A percentile compares a stretch with the other conserved stretches of the same genome.
These are phyloP conservation scores for Chaetomium sp. DNA, from an alignment of 2,329 filamentous ascomycete genomes.

Conservation along the genomic window DNA sequence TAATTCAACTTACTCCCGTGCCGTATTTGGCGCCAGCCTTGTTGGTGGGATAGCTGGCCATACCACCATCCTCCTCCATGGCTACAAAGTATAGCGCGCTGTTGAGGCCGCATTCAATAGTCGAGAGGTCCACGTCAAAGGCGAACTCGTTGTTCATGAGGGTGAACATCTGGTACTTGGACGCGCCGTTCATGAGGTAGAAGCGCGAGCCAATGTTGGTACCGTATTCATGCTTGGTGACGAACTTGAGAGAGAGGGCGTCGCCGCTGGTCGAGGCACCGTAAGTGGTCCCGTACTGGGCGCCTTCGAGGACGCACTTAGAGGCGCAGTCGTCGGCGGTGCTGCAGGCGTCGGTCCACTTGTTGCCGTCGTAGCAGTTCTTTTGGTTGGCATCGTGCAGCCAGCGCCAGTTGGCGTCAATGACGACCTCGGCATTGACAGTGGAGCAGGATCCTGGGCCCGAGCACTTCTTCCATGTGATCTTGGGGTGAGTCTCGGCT, in stretches of 20 bases:
- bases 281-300: constrained; percentile 55
- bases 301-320: constrained; percentile 57
- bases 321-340: constrained; percentile 48
- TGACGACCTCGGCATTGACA: constrained; percentile 50
- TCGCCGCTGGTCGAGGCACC: constrained; percentile 56
- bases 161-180: constrained; percentile 66
- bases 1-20: constrained; percentile 47
- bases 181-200: constrained; percentile 64
- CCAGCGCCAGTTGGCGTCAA: constrained; percentile 67
- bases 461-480: constrained; percentile 58
- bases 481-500: constrained; percentile 54
- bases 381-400: constrained; percentile 50
- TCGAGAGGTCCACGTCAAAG: constrained; percentile 71
- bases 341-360: constrained; percentile 48
- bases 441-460: constrained; percentile 51
- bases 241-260: constrained; percentile 58
- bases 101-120: constrained; percentile 69
- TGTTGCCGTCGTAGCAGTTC: constrained; percentile 62
- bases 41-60: constrained; percentile 53
- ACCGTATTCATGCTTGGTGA: constrained; percentile 52
- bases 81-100: constrained; percentile 68
- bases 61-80: constrained; percentile 62
- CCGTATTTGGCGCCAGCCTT: constrained; percentile 57
- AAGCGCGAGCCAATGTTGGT: constrained; percentile 58
- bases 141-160: constrained; percentile 69